Percentiles rank a stretch among this genome's conserved stretches.
Conservation (phyloP, 192 early-diverging fungal species). For the Neocallimastix lanati region DNA sequence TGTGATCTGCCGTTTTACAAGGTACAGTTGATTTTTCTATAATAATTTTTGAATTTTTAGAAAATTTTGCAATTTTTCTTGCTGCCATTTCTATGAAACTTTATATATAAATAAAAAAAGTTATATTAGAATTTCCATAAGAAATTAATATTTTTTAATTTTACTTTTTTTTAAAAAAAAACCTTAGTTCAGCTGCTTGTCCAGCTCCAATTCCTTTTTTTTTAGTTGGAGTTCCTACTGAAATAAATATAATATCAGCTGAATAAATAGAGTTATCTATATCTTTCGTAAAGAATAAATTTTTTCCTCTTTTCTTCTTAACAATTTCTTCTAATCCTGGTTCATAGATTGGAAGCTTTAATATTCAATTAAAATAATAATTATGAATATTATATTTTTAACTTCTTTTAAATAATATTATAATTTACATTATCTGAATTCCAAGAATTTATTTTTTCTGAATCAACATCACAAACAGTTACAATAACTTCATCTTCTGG, state of each 20-base stretch:
- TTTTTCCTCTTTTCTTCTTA: constrained; percentile 45
- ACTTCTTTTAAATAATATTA: too few species aligned
- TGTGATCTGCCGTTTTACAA: constrained; percentile 69
- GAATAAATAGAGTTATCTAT: constrained; percentile 56
- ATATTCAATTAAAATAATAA: background rate
- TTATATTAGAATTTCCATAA: too few species aligned
- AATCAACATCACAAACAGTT: constrained; percentile 74
- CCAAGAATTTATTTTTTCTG: constrained; percentile 68
- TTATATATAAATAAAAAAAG: too few species aligned
- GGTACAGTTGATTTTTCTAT: constrained; percentile 92
- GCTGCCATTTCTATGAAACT: constrained; percentile 70
- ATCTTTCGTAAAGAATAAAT: constrained; percentile 75
- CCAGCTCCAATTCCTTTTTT: constrained; percentile 60
- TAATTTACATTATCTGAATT: constrained; percentile 38
- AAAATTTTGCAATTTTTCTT: constrained; percentile 60
- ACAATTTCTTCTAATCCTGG: constrained; percentile 80
- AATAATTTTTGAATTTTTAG: constrained; percentile 66
- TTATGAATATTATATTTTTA: too few species aligned
- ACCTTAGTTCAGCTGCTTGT: constrained; percentile 51
- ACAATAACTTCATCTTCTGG: constrained; percentile 12
- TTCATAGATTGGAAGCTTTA: constrained; percentile 77
- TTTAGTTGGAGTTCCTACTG: constrained; percentile 83
- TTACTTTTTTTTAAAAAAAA: too few species aligned
- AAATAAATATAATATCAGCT: constrained; percentile 78
- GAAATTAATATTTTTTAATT: too few species aligned